Evolutionary conservation across 2,329 filamentous ascomycete genomes (phyloP).

Genomic region (Colletotrichum sublineola): DNA sequence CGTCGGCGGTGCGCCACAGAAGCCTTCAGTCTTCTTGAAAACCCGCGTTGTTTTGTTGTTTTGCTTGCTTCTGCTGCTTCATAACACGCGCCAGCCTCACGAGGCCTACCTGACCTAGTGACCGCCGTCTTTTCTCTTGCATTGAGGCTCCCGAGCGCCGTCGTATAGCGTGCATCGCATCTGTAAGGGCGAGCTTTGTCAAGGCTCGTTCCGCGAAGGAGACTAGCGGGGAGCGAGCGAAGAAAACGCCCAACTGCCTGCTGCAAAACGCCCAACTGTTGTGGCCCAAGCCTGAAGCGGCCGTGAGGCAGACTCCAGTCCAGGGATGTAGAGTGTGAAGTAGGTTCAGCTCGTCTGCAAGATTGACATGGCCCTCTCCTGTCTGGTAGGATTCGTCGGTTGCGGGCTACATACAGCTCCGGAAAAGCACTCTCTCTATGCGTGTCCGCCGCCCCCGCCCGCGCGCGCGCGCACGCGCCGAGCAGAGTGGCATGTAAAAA

Average conservation of each 20-base stretch:
- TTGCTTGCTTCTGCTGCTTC: neutral
- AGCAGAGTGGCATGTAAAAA: neutral
- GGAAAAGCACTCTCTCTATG: neutral
- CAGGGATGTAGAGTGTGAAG: neutral
- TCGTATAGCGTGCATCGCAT: too few species aligned
- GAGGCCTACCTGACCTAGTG: neutral
- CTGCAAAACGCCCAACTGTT: slow-evolving; percentile 27
- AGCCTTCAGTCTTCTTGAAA: neutral
- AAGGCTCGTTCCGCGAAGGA: slow-evolving; percentile 8
- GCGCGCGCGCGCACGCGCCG: neutral
- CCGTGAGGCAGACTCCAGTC: neutral
- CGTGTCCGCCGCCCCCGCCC: too few species aligned
- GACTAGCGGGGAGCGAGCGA: neutral
- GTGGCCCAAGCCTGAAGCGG: slow-evolving; percentile 25
- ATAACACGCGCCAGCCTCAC: neutral
- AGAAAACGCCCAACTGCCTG: slow-evolving; percentile 28
- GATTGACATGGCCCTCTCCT: slow-evolving; percentile 4
- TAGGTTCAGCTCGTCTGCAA: slow-evolving; percentile 36
- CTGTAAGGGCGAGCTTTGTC: neutral
- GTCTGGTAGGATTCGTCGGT: too few species aligned
- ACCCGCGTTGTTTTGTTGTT: neutral
- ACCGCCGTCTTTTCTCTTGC: too few species aligned
- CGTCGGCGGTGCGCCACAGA: slow-evolving; percentile 12
- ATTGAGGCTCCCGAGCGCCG: slow-evolving; percentile 4
- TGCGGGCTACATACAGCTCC: neutral